These are phyloP conservation scores for Penicillium sp. DNA, from an alignment of 2,329 filamentous ascomycete genomes.

Conservation along the genomic window DNA sequence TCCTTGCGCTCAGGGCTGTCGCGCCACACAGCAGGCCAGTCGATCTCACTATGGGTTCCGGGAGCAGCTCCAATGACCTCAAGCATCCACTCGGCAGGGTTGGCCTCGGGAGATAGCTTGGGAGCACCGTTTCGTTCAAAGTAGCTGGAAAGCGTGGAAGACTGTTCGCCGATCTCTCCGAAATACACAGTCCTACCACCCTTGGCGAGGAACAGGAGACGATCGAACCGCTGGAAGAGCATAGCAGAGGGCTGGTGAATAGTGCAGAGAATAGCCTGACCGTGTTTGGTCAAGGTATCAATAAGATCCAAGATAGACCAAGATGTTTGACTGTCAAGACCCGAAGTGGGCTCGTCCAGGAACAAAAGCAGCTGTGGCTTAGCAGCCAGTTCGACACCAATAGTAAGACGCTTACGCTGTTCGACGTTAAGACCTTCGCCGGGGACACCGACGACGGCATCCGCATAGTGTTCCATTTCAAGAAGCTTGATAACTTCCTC, in stretches of 20 bases:
- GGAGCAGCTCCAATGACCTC: slow-evolving; percentile 60
- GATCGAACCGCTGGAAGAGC: slow-evolving; percentile 82
- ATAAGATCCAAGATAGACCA: slow-evolving; percentile 89
- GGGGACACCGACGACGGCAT: slow-evolving; percentile 85
- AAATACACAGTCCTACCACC: slow-evolving; percentile 70
- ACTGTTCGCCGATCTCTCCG: slow-evolving; percentile 63
- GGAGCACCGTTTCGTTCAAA: slow-evolving; percentile 66
- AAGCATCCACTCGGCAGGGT: slow-evolving; percentile 76
- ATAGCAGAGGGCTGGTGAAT: slow-evolving; percentile 97
- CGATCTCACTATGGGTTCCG: slow-evolving; percentile 61
- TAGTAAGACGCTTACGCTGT: slow-evolving; percentile 75
- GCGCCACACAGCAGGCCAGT: slow-evolving; percentile 66
- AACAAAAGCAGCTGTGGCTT: slow-evolving; percentile 88
- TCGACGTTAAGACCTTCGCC: slow-evolving; percentile 71
- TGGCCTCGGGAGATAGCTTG: slow-evolving; percentile 60
- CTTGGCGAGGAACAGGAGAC: slow-evolving; percentile 62
- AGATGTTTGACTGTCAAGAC: slow-evolving; percentile 88
- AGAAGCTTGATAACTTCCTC: slow-evolving; percentile 87
- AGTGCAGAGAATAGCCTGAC: slow-evolving; percentile 92
- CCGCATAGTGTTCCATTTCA: slow-evolving; percentile 86
- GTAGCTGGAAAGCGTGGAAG: slow-evolving; percentile 58
- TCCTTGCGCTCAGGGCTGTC: slow-evolving; percentile 56
- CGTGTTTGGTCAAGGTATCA: slow-evolving; percentile 83
- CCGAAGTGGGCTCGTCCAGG: slow-evolving; percentile 91
- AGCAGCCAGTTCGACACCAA: slow-evolving; percentile 92